Conservation (phyloP, 768 basidiomycete genomes). For the Tricholoma matsutake region DNA sequence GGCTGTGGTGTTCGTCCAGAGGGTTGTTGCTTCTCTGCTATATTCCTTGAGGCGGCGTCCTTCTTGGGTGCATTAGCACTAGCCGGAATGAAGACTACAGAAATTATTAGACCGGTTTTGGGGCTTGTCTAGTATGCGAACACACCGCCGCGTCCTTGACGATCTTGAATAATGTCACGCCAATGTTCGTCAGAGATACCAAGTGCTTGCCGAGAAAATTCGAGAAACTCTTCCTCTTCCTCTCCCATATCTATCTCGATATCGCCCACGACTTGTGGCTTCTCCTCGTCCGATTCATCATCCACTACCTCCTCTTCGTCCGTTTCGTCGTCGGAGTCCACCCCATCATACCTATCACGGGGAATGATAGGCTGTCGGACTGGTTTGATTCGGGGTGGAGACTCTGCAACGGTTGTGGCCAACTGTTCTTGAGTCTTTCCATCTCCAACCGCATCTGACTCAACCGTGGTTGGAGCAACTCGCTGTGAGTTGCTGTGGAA, state of each 20-base stretch:
- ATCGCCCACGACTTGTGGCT: constrained; percentile 80
- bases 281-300: constrained; percentile 71
- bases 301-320: constrained; percentile 59
- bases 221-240: constrained; percentile 92
- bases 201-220: constrained; percentile 89
- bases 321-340: constrained; percentile 87
- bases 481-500: constrained; percentile 71
- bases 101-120: constrained; percentile 3
- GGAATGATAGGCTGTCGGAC: constrained; percentile 78
- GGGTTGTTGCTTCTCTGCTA: not conserved
- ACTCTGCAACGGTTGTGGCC: constrained; percentile 8
- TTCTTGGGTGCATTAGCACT: constrained; percentile 25
- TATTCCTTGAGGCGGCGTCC: constrained; percentile 1
- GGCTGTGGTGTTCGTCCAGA: constrained; percentile 19
- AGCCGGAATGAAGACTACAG: constrained; percentile 58
- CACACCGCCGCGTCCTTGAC: constrained; percentile 80
- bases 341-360: constrained; percentile 87
- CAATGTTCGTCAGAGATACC: constrained; percentile 91
- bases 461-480: constrained; percentile 45
- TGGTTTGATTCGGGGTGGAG: constrained; percentile 33
- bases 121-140: constrained; percentile 8
- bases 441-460: constrained; percentile 39
- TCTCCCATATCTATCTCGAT: constrained; percentile 89
- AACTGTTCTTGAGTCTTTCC: constrained; percentile 5
- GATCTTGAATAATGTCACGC: constrained; percentile 78